phyloP scores from a whole-genome alignment of 768 basidiomycete species.

The Podaxis sp. region DNA sequence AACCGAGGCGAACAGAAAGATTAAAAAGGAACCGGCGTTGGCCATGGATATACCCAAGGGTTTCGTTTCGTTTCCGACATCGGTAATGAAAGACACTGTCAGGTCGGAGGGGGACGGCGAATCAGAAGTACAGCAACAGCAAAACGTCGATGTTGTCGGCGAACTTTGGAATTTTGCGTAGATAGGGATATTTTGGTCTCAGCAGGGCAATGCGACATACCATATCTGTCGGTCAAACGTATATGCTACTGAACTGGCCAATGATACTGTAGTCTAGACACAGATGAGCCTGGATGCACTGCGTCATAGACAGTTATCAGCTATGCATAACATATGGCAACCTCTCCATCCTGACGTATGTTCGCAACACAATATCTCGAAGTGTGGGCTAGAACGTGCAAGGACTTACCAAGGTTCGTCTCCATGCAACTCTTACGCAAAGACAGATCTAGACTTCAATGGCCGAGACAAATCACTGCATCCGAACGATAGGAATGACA shows the following conservation, averaged over 20 bases:
- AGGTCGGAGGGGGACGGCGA: neutral
- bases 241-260: neutral
- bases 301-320: neutral
- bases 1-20: constrained; percentile 74
- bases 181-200: neutral
- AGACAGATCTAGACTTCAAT: neutral
- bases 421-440: neutral
- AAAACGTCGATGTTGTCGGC: constrained; percentile 36
- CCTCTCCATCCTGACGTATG: neutral
- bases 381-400: neutral
- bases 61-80: constrained; percentile 26
- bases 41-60: constrained; percentile 41
- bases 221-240: no score
- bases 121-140: constrained; percentile 8
- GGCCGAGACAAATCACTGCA: neutral
- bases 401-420: neutral
- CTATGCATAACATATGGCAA: neutral
- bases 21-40: constrained; percentile 76
- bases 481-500: neutral
- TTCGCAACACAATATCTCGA: neutral
- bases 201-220: no score
- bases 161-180: constrained; percentile 40
- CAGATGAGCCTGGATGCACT: neutral
- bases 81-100: constrained; percentile 4
- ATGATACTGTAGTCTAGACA: neutral